These are phyloP conservation scores for Chrysopogon serrulatus DNA, from an alignment of 176 grass and related monocot genomes.

Conservation along the genomic window DNA sequence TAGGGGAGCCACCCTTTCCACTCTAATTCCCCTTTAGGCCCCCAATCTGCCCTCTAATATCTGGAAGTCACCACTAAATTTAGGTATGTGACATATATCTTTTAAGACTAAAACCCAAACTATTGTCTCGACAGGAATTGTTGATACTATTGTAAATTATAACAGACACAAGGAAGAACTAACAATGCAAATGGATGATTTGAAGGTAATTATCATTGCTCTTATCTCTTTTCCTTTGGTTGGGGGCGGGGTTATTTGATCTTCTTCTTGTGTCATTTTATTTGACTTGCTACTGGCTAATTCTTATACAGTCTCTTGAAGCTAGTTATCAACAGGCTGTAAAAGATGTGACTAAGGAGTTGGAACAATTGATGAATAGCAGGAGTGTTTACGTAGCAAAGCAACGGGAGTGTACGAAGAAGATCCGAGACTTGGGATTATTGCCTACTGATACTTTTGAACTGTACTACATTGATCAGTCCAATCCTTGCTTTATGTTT, in stretches of 20 bases:
- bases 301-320: constrained; percentile 58
- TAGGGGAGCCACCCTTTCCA: too few species aligned
- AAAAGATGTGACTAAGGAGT: constrained; percentile 64
- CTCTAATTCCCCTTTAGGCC: too few species aligned
- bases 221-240: not conserved
- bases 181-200: constrained; percentile 59
- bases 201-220: constrained; percentile 46
- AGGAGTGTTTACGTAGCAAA: constrained; percentile 65
- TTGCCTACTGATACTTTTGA: constrained; percentile 91
- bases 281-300: not conserved
- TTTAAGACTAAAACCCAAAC: too few species aligned
- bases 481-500: not conserved
- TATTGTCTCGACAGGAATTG: constrained; percentile 32
- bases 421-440: constrained; percentile 83
- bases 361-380: constrained; percentile 79
- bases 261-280: constrained; percentile 10
- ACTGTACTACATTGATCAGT: constrained; percentile 37
- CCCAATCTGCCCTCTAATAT: too few species aligned
- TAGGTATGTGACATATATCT: too few species aligned
- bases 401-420: constrained; percentile 88
- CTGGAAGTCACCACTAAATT: too few species aligned
- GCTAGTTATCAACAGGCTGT: constrained; percentile 59
- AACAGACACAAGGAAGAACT: constrained; percentile 54
- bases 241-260: too few species aligned
- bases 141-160: constrained; percentile 50